These are phyloP conservation scores for Phytophthora parvispora DNA, from an alignment of 352 stramenopile species.

Conservation along the genomic window DNA sequence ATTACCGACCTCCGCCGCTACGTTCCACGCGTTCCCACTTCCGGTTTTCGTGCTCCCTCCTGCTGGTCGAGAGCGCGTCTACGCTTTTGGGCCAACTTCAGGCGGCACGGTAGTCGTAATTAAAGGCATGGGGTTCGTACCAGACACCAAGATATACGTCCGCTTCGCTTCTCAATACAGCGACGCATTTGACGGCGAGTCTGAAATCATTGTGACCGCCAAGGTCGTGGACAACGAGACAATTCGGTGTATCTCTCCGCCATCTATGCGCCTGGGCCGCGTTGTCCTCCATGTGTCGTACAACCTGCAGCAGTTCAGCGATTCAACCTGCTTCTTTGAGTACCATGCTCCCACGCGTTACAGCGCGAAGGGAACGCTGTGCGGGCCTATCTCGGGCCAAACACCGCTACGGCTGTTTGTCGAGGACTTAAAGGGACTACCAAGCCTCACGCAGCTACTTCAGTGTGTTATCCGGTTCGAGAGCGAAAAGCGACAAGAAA, in stretches of 20 bases:
- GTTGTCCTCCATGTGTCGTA: constrained; percentile 71
- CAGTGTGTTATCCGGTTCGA: constrained; percentile 59
- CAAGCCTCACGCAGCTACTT: constrained; percentile 48
- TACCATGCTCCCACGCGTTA: constrained; percentile 67
- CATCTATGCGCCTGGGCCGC: constrained; percentile 38
- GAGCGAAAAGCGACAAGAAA: constrained; percentile 35
- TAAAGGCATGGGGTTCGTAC: constrained; percentile 69
- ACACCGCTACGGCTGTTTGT: constrained; percentile 61
- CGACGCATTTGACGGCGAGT: constrained; percentile 40
- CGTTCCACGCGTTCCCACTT: constrained; percentile 67
- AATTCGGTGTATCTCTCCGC: constrained; percentile 61
- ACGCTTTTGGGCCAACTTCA: constrained; percentile 56
- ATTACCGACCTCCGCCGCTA: constrained; percentile 17
- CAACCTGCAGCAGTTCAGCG: constrained; percentile 78
- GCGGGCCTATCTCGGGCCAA: constrained; percentile 65
- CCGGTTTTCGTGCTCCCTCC: constrained; percentile 61
- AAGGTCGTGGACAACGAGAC: constrained; percentile 61
- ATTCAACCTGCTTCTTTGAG: constrained; percentile 76
- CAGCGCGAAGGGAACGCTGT: constrained; percentile 51
- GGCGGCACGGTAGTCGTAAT: constrained; percentile 63
- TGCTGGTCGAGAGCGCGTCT: constrained; percentile 48
- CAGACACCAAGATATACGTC: constrained; percentile 72
- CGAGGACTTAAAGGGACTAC: constrained; percentile 47
- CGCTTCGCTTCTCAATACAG: constrained; percentile 60
- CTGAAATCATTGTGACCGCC: constrained; percentile 59